Evolutionary conservation across 495 filamentous ascomycete species (phyloP), one percentile per base, ranked within the genome.

Genomic region (Xylaria palmicola): DNA sequence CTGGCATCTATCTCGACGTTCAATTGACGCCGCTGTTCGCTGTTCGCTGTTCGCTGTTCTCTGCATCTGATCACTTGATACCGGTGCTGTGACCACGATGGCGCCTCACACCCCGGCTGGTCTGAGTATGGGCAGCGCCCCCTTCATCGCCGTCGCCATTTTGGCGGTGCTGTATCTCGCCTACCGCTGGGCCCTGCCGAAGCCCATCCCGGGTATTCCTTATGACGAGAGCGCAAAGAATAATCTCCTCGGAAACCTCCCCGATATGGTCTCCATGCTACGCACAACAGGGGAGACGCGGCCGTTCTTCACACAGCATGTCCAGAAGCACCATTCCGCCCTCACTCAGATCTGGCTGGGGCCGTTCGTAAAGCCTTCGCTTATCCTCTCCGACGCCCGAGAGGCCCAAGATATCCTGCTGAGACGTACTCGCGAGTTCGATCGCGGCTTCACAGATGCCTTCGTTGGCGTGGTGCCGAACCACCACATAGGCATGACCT

Each of bases 391-490:
- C n/a, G 77, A 81, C 49, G 72, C 66, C 9, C 63, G 62, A 8
- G 77, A 81, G 61, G 55, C 67, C 32, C 66, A 73, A 49, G 78
- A 82, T 63, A 71, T 80, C 24, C 62, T 78, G 10, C 50, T 74
- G 17, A 71, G 74, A 3, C 72, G 78, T 3, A 57, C 50, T 34
- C 75, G 72, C 49, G 77, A 79, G 49, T 79, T 80, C 53, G 75
- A 80, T 56, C 58, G 72, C 4, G 68, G 72, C 26, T 20, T 39
- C 9, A 61, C 48, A 0, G 65, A 69, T 4, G 24, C 71, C 6
- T 68, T 78, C 36, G 44, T 62, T 26, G 63, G 60, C 4, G 64
- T 75, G n/a, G 39, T 73, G 12, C 70, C 72, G 0, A 54, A 72
- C 12, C 66, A 72, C 54, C 70, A 75, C 49, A 72, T 74, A 43